Base-by-base conservation (phyloP, 2,329 filamentous ascomycete species). In the Penicillium verrucosum region DNA sequence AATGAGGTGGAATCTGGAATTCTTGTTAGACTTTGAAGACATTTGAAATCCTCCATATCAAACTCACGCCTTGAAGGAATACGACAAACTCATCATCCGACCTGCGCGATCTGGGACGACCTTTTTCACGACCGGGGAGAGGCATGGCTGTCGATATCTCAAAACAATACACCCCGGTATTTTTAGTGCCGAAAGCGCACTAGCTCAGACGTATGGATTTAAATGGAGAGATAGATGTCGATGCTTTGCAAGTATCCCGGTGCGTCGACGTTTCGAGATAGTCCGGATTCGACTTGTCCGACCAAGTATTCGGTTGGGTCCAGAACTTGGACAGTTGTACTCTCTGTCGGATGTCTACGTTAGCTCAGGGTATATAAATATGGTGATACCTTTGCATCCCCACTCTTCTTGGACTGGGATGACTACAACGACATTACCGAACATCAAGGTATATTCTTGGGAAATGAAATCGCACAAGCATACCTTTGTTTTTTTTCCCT, bases 11-110 rank as follows among this genome's bases (percentile, higher is more conserved):
- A 51, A 77, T 74, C 75, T 77, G 41, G 16, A 34, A 27, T 55
- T 44, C 11, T 49, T 46, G 57, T 63, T 61, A 63, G 54, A 18
- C 14, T 9, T 18, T 65, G 45, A 54, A 48, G 50, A 10, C 38
- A 34, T 25, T 45, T 32, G 18, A 29, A 1, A 32, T n/a, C 25
- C 14, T 38, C 11, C 21, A 23, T 18, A 18, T 12, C 9, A 25
- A 43, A 52, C 73, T 69, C 64, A 77, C 75, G 21, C 75, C 75
- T 54, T 77, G 75, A 18, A 77, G 68, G 55, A 77, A 77, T 12
- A 77, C 61, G n/a, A 77, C 75, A 45, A 75, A 77, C 65, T 77
- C 75, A 58, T 76, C 75, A 27, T 77, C 75, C 6, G 70, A 68
- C 27, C 66, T 68, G 60, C 73, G 66, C 43, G 64, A 50, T 60